phyloP scores from a whole-genome alignment of 2,329 filamentous ascomycete genomes.

The Aspergillus ochraceoroseus region DNA sequence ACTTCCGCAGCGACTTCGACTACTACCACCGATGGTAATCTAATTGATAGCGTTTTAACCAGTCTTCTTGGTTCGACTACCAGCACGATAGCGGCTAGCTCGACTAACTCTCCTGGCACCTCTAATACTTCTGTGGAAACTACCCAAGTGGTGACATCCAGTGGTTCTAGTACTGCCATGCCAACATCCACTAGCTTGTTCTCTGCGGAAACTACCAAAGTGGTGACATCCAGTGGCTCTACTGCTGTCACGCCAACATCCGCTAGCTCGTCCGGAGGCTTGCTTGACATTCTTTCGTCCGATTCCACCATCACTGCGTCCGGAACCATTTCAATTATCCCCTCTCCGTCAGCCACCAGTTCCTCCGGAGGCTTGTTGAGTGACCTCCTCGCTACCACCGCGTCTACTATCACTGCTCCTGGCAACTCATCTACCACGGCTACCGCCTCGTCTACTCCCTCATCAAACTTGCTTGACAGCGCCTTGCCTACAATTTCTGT shows the following conservation, averaged over 20 bases:
- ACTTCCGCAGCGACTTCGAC: background rate
- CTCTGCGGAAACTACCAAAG: no score
- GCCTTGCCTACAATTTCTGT: constrained; percentile 25
- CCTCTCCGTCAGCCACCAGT: constrained; percentile 2
- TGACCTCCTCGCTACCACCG: background rate
- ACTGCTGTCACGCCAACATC: no score
- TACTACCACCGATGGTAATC: background rate
- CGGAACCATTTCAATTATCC: background rate
- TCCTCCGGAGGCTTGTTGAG: constrained; percentile 1
- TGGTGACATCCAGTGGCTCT: no score
- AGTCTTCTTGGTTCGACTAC: background rate
- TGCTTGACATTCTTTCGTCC: background rate
- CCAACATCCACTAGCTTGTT: no score
- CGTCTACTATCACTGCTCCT: no score
- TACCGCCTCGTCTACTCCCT: background rate
- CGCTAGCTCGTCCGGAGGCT: background rate
- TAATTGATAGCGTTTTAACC: background rate
- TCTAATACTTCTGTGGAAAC: no score
- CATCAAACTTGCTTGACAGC: constrained; percentile 1
- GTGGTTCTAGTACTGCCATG: no score
- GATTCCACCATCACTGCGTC: background rate
- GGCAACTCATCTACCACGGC: background rate
- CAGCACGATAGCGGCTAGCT: background rate
- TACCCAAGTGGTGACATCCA: no score
- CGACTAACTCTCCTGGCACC: background rate